These are phyloP conservation scores for Annona squamosa DNA, from an alignment of 164 flowering plant species.

Conservation along the genomic window DNA sequence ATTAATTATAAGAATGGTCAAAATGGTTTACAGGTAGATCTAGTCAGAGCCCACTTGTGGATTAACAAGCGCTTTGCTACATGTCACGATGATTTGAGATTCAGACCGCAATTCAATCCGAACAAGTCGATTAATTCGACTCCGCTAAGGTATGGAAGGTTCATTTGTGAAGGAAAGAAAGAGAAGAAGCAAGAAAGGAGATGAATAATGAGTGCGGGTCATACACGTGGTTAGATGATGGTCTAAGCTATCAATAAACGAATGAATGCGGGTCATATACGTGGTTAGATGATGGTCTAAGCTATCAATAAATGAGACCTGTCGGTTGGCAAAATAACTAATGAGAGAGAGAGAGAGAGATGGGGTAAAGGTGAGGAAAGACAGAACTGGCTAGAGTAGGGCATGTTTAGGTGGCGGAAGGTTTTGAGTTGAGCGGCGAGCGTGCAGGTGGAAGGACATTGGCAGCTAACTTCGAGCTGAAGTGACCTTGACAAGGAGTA, in stretches of 20 bases:
- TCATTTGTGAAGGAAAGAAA: too few relatives aligned
- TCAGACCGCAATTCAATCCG: too few relatives aligned
- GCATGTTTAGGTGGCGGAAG: not conserved
- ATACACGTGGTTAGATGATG: not conserved
- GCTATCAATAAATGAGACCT: not conserved
- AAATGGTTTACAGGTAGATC: too few relatives aligned
- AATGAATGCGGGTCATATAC: too few relatives aligned
- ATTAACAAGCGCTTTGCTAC: too few relatives aligned
- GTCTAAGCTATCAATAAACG: not conserved
- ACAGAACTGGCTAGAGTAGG: not conserved
- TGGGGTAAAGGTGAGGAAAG: not conserved
- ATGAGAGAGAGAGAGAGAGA: not conserved
- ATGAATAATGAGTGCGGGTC: too few relatives aligned
- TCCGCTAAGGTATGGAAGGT: too few relatives aligned
- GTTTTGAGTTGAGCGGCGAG: not conserved
- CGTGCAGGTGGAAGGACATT: not conserved
- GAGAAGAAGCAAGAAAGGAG: too few relatives aligned
- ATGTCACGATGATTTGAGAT: too few relatives aligned
- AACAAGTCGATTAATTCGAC: too few relatives aligned
- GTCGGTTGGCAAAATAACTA: not conserved
- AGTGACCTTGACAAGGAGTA: not conserved
- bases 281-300: not conserved
- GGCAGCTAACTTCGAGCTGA: not conserved
- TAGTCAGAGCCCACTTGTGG: too few relatives aligned
- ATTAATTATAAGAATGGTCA: too few relatives aligned